Base-by-base conservation (phyloP, 2,329 filamentous ascomycete genomes). In the Colletotrichum horii region DNA sequence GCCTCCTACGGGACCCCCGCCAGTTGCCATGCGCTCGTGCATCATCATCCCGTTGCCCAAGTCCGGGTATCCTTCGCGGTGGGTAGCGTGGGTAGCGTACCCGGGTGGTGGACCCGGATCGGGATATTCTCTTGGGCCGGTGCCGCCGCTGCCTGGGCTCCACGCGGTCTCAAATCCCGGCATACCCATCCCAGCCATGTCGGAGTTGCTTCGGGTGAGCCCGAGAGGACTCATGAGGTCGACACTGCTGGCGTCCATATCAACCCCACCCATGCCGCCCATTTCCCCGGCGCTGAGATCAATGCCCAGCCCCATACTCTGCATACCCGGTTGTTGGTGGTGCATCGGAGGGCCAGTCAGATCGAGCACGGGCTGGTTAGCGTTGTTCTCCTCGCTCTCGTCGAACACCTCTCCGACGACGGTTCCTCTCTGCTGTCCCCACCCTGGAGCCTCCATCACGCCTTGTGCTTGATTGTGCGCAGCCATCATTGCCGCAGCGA, bases 171-270 rank as follows among this genome's bases (percentile, higher is more conserved):
- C 72, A n/a, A 75, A 71, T 4, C 58, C 75, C 72, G n/a, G n/a
- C n/a, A 77, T 77, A n/a, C 72, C 64, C 67, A 77, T 77, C 4
- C 48, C 52, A 5, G 75, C 34, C 72, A 77, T 75, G n/a, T 75
- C 67, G n/a, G 62, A 65, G 61, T 76, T 74, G 70, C 74, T 76
- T 38, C 74, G 66, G 15, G 74, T 71, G 28, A 77, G 66, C 16
- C 70, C 71, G 22, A 76, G 12, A 9, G 76, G 76, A 58, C 74
- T 77, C 70, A 76, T 77, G 2, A 77, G 36, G 32, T 76, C 76
- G 32, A 77, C 70, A 6, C 66, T 73, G 43, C 65, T 64, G 12
- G 69, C 66, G 32, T 72, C 66, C 61, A 77, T 70, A 16, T 77
- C 76, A 5, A 76, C 74, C 7, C 70, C 70, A 2, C 56, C 70